Percentiles rank a stretch among this genome's conserved stretches.
These are phyloP conservation scores for Neobulgaria alba DNA, from an alignment of 2,329 filamentous ascomycete genomes.

Conservation along the genomic window DNA sequence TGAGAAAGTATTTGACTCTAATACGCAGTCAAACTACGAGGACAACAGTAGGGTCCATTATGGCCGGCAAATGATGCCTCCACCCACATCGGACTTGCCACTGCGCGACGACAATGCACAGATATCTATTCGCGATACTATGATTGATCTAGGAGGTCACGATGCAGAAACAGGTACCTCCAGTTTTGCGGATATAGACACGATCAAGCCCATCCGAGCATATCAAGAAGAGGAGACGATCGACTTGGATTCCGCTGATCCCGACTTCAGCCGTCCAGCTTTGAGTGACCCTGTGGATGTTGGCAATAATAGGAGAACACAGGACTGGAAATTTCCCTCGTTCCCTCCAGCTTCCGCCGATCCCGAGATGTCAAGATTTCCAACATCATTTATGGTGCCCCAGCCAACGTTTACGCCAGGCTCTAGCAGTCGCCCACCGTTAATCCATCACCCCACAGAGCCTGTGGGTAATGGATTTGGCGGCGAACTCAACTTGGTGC, in stretches of 20 bases:
- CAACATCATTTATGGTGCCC: conserved; percentile 30
- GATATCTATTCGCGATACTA: conserved; percentile 47
- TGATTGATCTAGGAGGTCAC: conserved; percentile 57
- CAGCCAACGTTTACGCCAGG: conserved; percentile 23
- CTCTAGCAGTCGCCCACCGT: conserved; percentile 33
- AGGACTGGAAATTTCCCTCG: conserved; percentile 51
- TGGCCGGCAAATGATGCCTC: conserved; percentile 31
- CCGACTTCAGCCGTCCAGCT: conserved; percentile 41
- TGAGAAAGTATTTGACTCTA: conserved; percentile 58
- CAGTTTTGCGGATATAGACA: conserved; percentile 52
- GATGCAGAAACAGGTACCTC: conserved; percentile 47
- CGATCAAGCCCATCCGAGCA: conserved; percentile 35
- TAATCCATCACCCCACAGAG: conserved; percentile 45
- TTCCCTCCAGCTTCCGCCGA: conserved; percentile 45
- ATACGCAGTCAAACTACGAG: conserved; percentile 55
- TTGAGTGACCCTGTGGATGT: conserved; percentile 50
- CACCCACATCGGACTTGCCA: conserved; percentile 44
- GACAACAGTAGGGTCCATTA: conserved; percentile 57
- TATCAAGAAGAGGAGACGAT: conserved; percentile 17
- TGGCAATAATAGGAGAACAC: conserved; percentile 42
- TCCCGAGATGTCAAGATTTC: conserved; percentile 44
- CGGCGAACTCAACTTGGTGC: conserved; percentile 3
- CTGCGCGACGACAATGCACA: conserved; percentile 46
- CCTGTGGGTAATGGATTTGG: conserved; percentile 31
- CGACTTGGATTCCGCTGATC: conserved; percentile 15